A percentile compares a stretch with the other conserved stretches of the same genome.
Evolutionary conservation across 2,329 filamentous ascomycete species (phyloP).

Genomic region (Claviceps sp.): DNA sequence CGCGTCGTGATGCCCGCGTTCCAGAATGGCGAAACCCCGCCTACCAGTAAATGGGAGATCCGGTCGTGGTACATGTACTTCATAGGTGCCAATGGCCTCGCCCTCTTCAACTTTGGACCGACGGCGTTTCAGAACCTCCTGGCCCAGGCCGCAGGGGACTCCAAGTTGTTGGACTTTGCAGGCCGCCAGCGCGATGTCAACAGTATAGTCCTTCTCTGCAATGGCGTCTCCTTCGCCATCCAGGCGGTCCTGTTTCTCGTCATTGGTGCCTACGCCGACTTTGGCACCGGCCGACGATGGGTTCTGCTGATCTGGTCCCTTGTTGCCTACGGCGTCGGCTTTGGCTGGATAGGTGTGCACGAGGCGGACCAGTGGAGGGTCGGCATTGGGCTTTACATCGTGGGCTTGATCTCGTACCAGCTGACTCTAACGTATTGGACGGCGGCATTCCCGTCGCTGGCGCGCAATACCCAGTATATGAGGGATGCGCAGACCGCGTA

Average conservation of each 20-base stretch:
- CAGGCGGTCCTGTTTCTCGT: constrained; percentile 44
- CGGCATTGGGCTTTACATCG: constrained; percentile 49
- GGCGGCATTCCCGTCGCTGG: constrained; percentile 35
- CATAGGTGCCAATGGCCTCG: constrained; percentile 51
- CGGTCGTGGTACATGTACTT: constrained; percentile 35
- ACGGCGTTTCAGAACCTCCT: constrained; percentile 53
- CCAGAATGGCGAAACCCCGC: constrained; percentile 1
- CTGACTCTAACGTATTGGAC: constrained; percentile 57
- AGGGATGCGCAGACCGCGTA: constrained; percentile 19
- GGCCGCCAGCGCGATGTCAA: constrained; percentile 46
- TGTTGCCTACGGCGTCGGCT: constrained; percentile 49
- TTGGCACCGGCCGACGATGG: constrained; percentile 49
- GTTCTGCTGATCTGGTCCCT: constrained; percentile 48
- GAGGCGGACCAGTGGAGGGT: constrained; percentile 44
- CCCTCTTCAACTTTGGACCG: constrained; percentile 50
- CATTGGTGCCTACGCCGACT: constrained; percentile 45
- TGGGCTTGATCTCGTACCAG: constrained; percentile 53
- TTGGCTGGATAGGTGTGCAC: constrained; percentile 55
- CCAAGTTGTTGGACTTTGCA: constrained; percentile 38
- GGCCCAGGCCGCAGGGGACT: constrained; percentile 42
- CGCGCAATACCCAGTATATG: constrained; percentile 22
- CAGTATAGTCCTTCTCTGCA: constrained; percentile 50
- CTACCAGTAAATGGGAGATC: constrained; percentile 14
- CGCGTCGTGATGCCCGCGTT: constrained; percentile 1
- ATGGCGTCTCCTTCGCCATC: constrained; percentile 55